Evolutionary conservation across 202 grass and related monocot species (phyloP).

Genomic region (Zoysia matrella): DNA sequence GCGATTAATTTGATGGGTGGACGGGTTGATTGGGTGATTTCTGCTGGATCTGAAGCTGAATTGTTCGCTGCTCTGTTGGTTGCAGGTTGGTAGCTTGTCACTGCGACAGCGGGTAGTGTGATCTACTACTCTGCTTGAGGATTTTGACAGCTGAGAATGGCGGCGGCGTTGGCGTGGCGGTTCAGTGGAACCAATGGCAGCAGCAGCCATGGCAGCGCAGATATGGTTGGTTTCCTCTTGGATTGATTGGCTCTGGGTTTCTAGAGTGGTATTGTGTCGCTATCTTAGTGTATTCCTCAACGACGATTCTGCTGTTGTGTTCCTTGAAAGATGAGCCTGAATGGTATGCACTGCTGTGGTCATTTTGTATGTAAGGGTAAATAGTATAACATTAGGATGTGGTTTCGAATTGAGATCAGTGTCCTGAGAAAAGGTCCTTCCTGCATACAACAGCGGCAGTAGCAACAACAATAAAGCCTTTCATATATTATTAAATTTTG

Average conservation of each 20-base stretch:
- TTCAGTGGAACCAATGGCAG: conserved; percentile 78
- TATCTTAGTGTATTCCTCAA: conserved; percentile 28
- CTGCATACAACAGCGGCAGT: background rate
- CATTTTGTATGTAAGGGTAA: conserved; percentile 26
- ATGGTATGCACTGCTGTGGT: conserved; percentile 24
- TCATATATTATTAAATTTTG: no score
- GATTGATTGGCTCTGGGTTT: conserved; percentile 34
- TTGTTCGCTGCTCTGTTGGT: conserved; percentile 27
- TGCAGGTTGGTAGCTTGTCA: conserved; percentile 57
- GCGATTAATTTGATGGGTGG: background rate
- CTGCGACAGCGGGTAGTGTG: conserved; percentile 29
- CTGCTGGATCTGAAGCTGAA: conserved; percentile 50
- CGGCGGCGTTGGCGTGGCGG: conserved; percentile 81
- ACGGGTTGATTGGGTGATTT: background rate
- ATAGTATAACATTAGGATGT: conserved; percentile 23
- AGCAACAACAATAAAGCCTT: no score
- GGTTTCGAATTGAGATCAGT: conserved; percentile 30
- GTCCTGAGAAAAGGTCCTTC: background rate
- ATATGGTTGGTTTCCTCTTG: conserved; percentile 73
- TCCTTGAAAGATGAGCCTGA: background rate
- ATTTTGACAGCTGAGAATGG: conserved; percentile 57
- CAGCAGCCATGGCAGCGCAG: conserved; percentile 56
- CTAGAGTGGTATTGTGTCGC: conserved; percentile 17
- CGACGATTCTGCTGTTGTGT: conserved; percentile 9
- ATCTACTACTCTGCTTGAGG: conserved; percentile 40